Conservation (phyloP, 768 basidiomycete species). For the Exidia glandulosa region DNA sequence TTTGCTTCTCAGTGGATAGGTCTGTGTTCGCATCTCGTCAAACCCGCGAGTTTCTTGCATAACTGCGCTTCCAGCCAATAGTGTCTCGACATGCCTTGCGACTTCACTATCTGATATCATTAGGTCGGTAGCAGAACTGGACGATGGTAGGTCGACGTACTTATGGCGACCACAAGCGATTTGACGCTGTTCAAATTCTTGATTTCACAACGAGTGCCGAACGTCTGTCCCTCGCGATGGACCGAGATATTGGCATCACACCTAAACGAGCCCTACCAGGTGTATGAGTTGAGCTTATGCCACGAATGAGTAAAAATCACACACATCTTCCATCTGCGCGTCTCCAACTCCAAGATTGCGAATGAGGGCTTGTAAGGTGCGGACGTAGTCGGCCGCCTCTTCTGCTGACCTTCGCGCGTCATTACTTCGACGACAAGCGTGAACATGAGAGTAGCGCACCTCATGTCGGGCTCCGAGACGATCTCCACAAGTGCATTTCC, state of each 20-base stretch:
- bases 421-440: neutral
- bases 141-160: slow-evolving; percentile 32
- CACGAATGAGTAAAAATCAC: slow-evolving; percentile 5
- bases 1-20: slow-evolving; percentile 75
- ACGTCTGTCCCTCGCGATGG: slow-evolving; percentile 45
- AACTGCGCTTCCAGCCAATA: slow-evolving; percentile 34
- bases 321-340: slow-evolving; percentile 93
- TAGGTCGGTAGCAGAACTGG: neutral
- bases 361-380: slow-evolving; percentile 68
- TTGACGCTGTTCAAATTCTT: slow-evolving; percentile 92
- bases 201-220: slow-evolving; percentile 76
- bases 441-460: slow-evolving; percentile 24
- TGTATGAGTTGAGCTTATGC: neutral
- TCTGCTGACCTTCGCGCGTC: slow-evolving; percentile 50
- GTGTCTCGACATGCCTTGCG: slow-evolving; percentile 58
- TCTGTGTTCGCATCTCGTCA: slow-evolving; percentile 70
- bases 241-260: slow-evolving; percentile 96
- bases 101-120: slow-evolving; percentile 62
- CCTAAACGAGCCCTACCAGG: slow-evolving; percentile 71
- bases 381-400: slow-evolving; percentile 82
- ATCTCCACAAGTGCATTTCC: slow-evolving; percentile 91
- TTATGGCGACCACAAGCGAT: slow-evolving; percentile 75
- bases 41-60: slow-evolving; percentile 87
- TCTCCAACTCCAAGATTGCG: slow-evolving; percentile 81
- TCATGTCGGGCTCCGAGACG: slow-evolving; percentile 86